Conservation (phyloP, 140 eudicot species). For the Flaveria floridana region DNA sequence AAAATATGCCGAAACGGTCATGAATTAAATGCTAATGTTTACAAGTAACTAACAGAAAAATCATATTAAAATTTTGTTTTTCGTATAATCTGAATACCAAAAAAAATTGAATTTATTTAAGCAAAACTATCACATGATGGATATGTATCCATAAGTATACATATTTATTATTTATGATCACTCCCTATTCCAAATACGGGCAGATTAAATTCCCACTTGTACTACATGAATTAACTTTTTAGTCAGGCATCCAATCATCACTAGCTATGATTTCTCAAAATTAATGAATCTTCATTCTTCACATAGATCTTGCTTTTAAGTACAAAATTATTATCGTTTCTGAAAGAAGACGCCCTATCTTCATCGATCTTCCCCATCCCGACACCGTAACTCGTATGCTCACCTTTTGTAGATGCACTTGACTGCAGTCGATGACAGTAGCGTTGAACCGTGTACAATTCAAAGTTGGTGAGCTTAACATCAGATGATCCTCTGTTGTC, state of each 20-base stretch:
- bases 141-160: neutral
- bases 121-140: neutral
- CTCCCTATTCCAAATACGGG: neutral
- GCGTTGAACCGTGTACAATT: neutral
- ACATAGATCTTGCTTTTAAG: neutral
- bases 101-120: neutral
- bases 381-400: neutral
- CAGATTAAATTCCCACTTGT: neutral
- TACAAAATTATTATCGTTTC: neutral
- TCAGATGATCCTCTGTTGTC: neutral
- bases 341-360: conserved; percentile 21
- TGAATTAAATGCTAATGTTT: too few relatives aligned
- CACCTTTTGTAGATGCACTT: neutral
- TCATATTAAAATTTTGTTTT: too few relatives aligned
- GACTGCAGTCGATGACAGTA: neutral
- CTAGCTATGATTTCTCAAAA: neutral
- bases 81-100: too few relatives aligned
- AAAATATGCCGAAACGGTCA: too few relatives aligned
- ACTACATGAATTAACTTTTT: too few relatives aligned
- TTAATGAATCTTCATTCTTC: neutral
- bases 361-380: conserved; percentile 29
- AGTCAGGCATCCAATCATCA: neutral
- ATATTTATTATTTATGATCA: neutral
- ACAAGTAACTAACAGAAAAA: too few relatives aligned
- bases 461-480: neutral